phyloP scores from a whole-genome alignment of 345 rosid species.

The Euphorbia lathyris region DNA sequence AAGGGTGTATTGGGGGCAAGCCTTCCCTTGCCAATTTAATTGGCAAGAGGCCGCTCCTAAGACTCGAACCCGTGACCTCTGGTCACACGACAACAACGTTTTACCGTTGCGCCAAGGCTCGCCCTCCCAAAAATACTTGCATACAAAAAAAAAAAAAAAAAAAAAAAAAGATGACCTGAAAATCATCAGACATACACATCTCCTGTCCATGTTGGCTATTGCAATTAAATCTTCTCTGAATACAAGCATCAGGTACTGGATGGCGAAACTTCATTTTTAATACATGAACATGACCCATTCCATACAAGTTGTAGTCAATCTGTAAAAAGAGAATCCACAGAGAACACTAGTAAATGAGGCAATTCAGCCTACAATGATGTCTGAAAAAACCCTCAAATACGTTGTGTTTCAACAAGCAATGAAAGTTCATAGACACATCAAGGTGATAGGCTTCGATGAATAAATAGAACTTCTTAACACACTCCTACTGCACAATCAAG shows the following conservation, averaged over 20 bases:
- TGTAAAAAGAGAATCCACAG: slow-evolving; percentile 20
- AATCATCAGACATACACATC: slow-evolving; percentile 34
- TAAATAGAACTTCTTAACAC: background rate
- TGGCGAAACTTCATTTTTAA: slow-evolving; percentile 77
- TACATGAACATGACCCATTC: slow-evolving; percentile 91
- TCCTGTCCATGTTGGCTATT: slow-evolving; percentile 27
- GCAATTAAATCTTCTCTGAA: slow-evolving; percentile 34
- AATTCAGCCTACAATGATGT: background rate
- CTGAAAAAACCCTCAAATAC: background rate
- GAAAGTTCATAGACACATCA: background rate
- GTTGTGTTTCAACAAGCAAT: background rate
- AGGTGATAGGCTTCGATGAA: background rate
- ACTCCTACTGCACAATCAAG: background rate
- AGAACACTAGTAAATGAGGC: background rate
- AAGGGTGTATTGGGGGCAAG: too few relatives aligned
- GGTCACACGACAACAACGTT: too few relatives aligned
- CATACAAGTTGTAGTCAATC: slow-evolving; percentile 90
- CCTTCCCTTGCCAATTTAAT: too few relatives aligned
- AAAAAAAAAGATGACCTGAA: slow-evolving; percentile 38
- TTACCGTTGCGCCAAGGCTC: too few relatives aligned
- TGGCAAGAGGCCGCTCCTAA: too few relatives aligned
- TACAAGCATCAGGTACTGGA: slow-evolving; percentile 61
- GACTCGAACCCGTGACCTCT: too few relatives aligned
- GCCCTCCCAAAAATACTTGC: slow-evolving; percentile 2
- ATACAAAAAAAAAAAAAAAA: too few relatives aligned